These are phyloP conservation scores for Diaporthe sp. DNA, from an alignment of 2,329 filamentous ascomycete species.

Conservation along the genomic window DNA sequence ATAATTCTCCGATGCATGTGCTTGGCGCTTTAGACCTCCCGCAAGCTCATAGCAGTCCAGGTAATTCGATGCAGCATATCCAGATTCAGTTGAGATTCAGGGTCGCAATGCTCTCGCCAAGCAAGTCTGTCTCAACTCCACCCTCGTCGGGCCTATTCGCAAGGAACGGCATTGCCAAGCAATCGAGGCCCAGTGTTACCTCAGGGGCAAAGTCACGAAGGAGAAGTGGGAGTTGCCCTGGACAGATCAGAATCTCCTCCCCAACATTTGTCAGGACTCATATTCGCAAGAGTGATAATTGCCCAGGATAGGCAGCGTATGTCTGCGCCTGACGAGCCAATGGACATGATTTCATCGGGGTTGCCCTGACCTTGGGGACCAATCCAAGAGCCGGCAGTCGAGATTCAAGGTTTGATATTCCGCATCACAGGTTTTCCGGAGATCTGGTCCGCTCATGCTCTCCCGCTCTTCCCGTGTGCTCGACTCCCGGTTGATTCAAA, in stretches of 20 bases:
- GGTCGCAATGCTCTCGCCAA: conserved; percentile 8
- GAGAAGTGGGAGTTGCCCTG: background rate
- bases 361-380: background rate
- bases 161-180: background rate
- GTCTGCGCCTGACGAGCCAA: background rate
- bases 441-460: conserved; percentile 14
- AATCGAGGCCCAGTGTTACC: background rate
- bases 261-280: background rate
- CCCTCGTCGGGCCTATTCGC: conserved; percentile 12
- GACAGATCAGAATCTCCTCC: background rate
- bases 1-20: background rate
- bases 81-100: background rate
- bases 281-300: background rate
- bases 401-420: background rate
- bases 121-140: background rate
- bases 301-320: background rate
- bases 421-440: conserved; percentile 5
- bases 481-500: background rate
- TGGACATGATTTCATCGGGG: background rate
- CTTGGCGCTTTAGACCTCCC: background rate
- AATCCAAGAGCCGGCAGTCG: background rate
- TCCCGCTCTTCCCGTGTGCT: background rate
- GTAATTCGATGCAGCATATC: background rate
- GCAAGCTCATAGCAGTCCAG: background rate
- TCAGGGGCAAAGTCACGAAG: background rate